phyloP scores from a whole-genome alignment of 495 filamentous ascomycete species.

The Emericellopsis terricola region DNA sequence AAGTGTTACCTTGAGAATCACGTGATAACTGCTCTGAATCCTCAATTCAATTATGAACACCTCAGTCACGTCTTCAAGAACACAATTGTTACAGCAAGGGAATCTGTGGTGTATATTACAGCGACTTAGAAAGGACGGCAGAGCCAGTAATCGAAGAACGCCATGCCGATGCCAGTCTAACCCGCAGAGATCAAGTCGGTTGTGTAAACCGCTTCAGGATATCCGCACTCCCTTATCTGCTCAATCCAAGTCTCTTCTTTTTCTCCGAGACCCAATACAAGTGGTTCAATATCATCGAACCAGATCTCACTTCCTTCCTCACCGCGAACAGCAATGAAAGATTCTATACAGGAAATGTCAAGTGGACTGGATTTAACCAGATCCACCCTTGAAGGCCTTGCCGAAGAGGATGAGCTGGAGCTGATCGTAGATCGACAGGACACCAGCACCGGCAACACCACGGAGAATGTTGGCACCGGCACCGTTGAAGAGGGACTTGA shows the following conservation, averaged over 20 bases:
- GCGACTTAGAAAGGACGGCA: constrained; percentile 15
- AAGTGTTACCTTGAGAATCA: too few relatives aligned
- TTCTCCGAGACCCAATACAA: too few relatives aligned
- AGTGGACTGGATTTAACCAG: constrained; percentile 38
- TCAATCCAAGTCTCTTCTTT: constrained; percentile 16
- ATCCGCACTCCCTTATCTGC: constrained; percentile 5
- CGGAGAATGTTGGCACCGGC: constrained; percentile 99
- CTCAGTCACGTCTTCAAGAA: too few relatives aligned
- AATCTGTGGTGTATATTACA: constrained; percentile 43
- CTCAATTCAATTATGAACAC: too few relatives aligned
- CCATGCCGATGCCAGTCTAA: constrained; percentile 5
- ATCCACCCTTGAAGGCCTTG: constrained; percentile 95
- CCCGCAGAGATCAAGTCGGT: constrained; percentile 2
- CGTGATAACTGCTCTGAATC: too few relatives aligned
- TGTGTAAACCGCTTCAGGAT: constrained; percentile 2
- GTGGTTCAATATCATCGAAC: too few relatives aligned
- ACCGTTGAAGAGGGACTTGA: constrained; percentile 99
- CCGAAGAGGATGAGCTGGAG: constrained; percentile 97
- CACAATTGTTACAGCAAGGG: constrained; percentile 16
- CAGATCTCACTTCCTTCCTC: too few relatives aligned
- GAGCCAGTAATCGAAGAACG: constrained; percentile 5
- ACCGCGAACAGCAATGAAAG: constrained; percentile 2
- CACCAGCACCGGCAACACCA: constrained; percentile 99
- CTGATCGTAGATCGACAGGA: constrained; percentile 99
- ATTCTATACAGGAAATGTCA: constrained; percentile 13